phyloP scores from a whole-genome alignment of 306 rosid genomes.

The Vigna unguiculata region DNA sequence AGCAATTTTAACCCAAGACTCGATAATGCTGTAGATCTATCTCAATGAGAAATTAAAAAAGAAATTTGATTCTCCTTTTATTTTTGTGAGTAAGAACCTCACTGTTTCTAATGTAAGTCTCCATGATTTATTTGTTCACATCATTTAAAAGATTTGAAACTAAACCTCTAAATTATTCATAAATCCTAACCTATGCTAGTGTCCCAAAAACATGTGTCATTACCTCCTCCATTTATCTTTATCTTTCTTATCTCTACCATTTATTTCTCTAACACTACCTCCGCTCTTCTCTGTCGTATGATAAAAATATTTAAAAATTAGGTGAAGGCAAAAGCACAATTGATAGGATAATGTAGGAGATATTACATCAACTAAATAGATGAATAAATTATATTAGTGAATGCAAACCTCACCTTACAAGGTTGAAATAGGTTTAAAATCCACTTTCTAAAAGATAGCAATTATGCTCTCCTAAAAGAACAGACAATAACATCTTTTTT shows the following conservation, averaged over 20 bases:
- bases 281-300: not conserved
- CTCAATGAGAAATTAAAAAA: not conserved
- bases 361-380: too few species aligned
- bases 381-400: too few species aligned
- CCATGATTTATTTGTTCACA: not conserved
- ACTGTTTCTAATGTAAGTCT: not conserved
- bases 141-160: not conserved
- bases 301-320: not conserved
- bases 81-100: not conserved
- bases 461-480: not conserved
- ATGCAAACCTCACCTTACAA: too few species aligned
- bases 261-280: not conserved
- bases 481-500: not conserved
- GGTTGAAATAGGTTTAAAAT: too few species aligned
- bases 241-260: not conserved
- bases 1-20: not conserved
- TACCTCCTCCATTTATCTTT: not conserved
- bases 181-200: not conserved
- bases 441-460: not conserved
- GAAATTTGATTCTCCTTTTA: not conserved
- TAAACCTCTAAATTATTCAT: not conserved
- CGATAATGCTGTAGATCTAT: not conserved
- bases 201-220: constrained; percentile 12
- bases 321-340: not conserved
- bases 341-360: not conserved